Percentiles rank a stretch among this genome's conserved stretches.
Conservation (phyloP, 805 yeast species). For the Kazachstania taianensis region DNA sequence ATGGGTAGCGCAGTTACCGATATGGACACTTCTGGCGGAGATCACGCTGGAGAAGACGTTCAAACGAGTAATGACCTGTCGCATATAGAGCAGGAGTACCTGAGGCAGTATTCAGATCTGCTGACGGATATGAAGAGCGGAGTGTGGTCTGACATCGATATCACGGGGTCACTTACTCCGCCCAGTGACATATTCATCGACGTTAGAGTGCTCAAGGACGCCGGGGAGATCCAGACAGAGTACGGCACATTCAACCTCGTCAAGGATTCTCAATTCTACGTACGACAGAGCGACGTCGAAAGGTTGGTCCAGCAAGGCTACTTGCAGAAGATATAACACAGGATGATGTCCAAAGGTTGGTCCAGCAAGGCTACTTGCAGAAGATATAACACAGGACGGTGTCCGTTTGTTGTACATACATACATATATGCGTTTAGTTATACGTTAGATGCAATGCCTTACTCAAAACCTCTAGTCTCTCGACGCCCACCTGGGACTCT, state of each 20-base stretch:
- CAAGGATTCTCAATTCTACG: constrained; percentile 89
- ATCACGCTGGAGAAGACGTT: constrained; percentile 1
- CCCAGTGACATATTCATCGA: constrained; percentile 89
- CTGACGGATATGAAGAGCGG: constrained; percentile 65
- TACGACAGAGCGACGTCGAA: constrained; percentile 89
- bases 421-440: no score
- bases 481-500: no score
- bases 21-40: constrained; percentile 1
- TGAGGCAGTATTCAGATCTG: constrained; percentile 58
- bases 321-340: constrained; percentile 52
- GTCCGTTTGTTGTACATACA: no score
- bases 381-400: constrained; percentile 44
- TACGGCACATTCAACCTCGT: constrained; percentile 91
- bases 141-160: constrained; percentile 68
- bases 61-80: constrained; percentile 46
- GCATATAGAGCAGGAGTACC: constrained; percentile 72
- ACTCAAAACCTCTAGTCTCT: no score
- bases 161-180: constrained; percentile 83
- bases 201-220: constrained; percentile 85
- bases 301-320: constrained; percentile 90
- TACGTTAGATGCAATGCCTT: no score
- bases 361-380: constrained; percentile 88
- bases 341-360: constrained; percentile 79
- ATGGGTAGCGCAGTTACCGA: constrained; percentile 25
- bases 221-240: constrained; percentile 95